Evolutionary conservation across 352 stramenopile genomes (phyloP).

Genomic region (Globisporangium camurandrum): DNA sequence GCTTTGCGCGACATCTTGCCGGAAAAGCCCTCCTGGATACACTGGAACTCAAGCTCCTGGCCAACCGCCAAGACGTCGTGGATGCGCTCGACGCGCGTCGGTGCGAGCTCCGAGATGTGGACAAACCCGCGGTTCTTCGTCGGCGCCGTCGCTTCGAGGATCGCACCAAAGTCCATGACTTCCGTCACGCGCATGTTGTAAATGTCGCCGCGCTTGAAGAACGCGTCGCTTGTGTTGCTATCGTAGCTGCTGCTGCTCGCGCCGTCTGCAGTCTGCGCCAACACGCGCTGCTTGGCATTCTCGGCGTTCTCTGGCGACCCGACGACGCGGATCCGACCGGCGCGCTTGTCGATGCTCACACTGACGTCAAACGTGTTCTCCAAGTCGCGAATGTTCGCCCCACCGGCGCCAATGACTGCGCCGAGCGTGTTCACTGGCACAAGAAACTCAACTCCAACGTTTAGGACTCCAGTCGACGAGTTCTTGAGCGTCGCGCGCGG

Average conservation of each 20-base stretch:
- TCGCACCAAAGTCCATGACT: constrained; percentile 93
- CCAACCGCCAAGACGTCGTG: constrained; percentile 46
- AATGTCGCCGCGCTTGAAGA: constrained; percentile 83
- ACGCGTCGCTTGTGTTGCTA: constrained; percentile 17
- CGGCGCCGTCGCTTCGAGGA: constrained; percentile 74
- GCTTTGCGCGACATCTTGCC: constrained; percentile 82
- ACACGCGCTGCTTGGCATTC: constrained; percentile 68
- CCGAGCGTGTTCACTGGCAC: constrained; percentile 51
- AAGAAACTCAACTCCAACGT: constrained; percentile 50
- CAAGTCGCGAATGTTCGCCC: constrained; percentile 66
- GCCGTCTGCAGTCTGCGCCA: constrained; percentile 26
- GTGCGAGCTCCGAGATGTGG: constrained; percentile 91
- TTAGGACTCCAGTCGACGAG: constrained; percentile 24
- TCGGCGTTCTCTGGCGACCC: constrained; percentile 62
- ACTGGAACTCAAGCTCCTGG: constrained; percentile 75
- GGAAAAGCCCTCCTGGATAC: constrained; percentile 64
- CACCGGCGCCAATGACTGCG: constrained; percentile 66
- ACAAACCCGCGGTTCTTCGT: constrained; percentile 87
- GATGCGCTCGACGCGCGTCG: constrained; percentile 59
- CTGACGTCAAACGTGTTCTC: constrained; percentile 52
- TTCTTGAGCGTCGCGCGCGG: constrained; percentile 54
- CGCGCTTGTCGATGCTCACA: constrained; percentile 75
- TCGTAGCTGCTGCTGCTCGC: constrained; percentile 6
- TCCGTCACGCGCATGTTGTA: constrained; percentile 91
- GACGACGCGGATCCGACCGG: constrained; percentile 87